Conservation (phyloP, 306 rosid species). For the Inga laurina region DNA sequence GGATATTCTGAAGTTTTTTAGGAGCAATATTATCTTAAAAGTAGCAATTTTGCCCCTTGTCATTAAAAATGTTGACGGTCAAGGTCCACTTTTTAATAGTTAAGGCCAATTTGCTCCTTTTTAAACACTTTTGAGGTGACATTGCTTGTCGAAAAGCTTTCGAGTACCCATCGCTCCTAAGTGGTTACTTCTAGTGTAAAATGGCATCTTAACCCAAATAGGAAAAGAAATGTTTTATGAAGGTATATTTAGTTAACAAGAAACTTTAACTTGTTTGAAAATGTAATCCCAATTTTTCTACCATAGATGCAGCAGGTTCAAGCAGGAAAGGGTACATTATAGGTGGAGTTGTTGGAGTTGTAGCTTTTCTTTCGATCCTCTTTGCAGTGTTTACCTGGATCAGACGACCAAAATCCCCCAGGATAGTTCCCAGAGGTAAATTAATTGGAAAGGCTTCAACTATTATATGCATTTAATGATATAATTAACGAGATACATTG, state of each 20-base stretch:
- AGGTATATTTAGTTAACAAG: neutral
- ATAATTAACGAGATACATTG: neutral
- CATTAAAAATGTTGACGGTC: too few species aligned
- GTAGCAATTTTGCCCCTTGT: too few species aligned
- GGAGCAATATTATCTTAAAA: too few species aligned
- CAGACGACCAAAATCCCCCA: neutral
- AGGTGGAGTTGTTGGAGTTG: neutral
- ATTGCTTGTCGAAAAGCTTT: too few species aligned
- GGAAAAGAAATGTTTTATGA: neutral
- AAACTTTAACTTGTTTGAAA: neutral
- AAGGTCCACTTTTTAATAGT: too few species aligned
- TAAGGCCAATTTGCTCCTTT: too few species aligned
- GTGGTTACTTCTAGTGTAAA: neutral
- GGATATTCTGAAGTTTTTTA: neutral
- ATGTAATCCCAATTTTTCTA: neutral
- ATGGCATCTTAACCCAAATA: neutral
- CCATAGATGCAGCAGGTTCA: neutral
- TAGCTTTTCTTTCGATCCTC: neutral
- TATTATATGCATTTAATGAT: neutral
- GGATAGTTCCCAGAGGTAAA: neutral
- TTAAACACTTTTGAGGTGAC: too few species aligned
- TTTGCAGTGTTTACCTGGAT: neutral
- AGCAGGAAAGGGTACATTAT: neutral
- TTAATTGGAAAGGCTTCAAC: neutral
- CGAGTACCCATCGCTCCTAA: accelerated